Evolutionary conservation across 257 asterid species (phyloP).

Genomic region (Catharanthus roseus): DNA sequence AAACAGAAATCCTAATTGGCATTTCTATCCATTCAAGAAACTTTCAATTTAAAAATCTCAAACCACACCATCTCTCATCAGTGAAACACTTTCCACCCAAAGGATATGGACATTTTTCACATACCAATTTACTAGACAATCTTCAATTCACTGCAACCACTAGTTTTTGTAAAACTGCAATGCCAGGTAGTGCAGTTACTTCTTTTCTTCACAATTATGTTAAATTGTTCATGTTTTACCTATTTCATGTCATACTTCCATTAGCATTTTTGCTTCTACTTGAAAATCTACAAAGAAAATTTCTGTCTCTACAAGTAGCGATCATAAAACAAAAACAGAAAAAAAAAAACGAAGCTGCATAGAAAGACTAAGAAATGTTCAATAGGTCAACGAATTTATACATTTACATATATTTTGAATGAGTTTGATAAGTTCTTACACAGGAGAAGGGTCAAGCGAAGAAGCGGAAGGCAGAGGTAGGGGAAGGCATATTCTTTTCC

Average conservation of each 20-base stretch:
- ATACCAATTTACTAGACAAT: background rate
- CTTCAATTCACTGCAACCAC: background rate
- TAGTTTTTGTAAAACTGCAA: background rate
- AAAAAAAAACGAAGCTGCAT: background rate
- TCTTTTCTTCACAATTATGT: background rate
- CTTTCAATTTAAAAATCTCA: background rate
- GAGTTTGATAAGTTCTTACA: background rate
- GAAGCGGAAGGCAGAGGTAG: conserved; percentile 66
- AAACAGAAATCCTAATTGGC: background rate
- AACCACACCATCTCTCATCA: background rate
- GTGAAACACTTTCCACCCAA: background rate
- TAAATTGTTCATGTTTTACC: background rate
- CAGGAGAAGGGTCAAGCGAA: conserved; percentile 56
- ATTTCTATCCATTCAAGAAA: background rate
- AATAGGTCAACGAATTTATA: background rate
- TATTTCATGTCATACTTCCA: background rate
- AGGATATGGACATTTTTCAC: background rate
- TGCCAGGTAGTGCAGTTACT: background rate
- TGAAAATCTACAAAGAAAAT: too few species aligned
- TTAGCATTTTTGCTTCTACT: background rate
- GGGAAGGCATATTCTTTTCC: conserved; percentile 66
- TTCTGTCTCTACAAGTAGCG: too few species aligned
- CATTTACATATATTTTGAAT: background rate
- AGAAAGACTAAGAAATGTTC: background rate
- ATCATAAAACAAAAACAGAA: background rate